Base-by-base conservation (phyloP, 768 basidiomycete species). In the Mycena rebaudengoi region DNA sequence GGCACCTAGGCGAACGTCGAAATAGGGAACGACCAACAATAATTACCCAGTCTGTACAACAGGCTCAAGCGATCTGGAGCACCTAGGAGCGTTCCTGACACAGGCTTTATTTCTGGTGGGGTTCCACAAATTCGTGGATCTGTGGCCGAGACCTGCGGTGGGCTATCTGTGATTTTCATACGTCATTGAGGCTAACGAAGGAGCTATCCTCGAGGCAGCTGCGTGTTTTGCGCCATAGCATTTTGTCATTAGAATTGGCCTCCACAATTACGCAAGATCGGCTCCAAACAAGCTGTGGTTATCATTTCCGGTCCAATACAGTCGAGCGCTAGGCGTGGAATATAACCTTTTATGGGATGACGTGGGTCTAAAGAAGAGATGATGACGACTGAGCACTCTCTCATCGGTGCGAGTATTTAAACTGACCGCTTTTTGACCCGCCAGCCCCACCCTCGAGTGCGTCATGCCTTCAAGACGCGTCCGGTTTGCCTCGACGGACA, bases 361-460 rank as follows among this genome's bases (percentile, higher is more conserved):
- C 50, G 39, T 51, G 50, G 49, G 32, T 51, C 50, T 48, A 21
- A 33, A 49, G 48, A 33, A 33, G 48, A n/a, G n/a, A n/a, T 21
- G 18, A 49, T 49, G 48, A 49, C 32, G 48, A 49, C 48, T 32
- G 48, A 49, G 48, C 48, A 49, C 35, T 49, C 48, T 49, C 30
- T 49, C 48, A 49, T 49, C 48, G 48, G 48, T 49, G 48, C 32
- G 53, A 55, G 41, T 55, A 55, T 55, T 43, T 55, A 55, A 55
- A 55, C 53, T 55, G 40, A 44, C 53, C 41, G 33, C 53, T 55
- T 55, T 55, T 44, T n/a, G 53, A 55, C 40, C n/a, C n/a, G n/a
- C n/a, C n/a, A n/a, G n/a, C n/a, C n/a, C n/a, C n/a, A 4, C 45
- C 45, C 45, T 46, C 45, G 45, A 46, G 45, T 46, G 45, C 45